Evolutionary conservation across 1,284 basidiomycete genomes (phyloP).

Genomic region (Moesziomyces sp.): DNA sequence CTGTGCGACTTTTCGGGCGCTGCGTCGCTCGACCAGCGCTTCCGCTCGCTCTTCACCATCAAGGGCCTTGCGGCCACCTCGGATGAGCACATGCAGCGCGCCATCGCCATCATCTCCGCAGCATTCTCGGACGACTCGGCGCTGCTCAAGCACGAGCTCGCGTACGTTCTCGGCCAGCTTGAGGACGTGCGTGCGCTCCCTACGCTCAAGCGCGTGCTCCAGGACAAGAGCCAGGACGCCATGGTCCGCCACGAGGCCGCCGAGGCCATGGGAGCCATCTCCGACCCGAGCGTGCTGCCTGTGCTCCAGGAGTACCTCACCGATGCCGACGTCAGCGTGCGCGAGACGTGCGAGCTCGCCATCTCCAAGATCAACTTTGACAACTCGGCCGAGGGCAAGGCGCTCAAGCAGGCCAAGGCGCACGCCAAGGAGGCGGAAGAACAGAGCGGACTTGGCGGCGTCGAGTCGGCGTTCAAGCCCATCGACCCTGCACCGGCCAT

Average conservation of each 20-base stretch:
- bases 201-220: slow-evolving; percentile 80
- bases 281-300: slow-evolving; percentile 76
- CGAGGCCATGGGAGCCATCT: slow-evolving; percentile 97
- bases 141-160: slow-evolving; percentile 94
- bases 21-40: slow-evolving; percentile 85
- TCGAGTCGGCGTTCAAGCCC: slow-evolving; percentile 75
- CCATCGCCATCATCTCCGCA: slow-evolving; percentile 85
- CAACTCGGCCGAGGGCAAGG: slow-evolving; percentile 70
- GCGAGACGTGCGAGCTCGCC: slow-evolving; percentile 98
- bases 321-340: slow-evolving; percentile 82
- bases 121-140: slow-evolving; percentile 89
- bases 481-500: slow-evolving; percentile 90
- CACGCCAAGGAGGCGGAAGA: slow-evolving; percentile 23
- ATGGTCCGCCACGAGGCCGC: slow-evolving; percentile 99
- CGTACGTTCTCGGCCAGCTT: slow-evolving; percentile 96
- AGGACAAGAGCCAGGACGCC: slow-evolving; percentile 80
- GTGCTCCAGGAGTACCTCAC: slow-evolving; percentile 79
- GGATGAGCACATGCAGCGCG: slow-evolving; percentile 66
- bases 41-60: slow-evolving; percentile 91
- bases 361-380: slow-evolving; percentile 95
- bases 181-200: slow-evolving; percentile 80
- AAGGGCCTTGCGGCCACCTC: slow-evolving; percentile 76
- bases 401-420: slow-evolving; percentile 53
- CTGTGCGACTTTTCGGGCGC: slow-evolving; percentile 71
- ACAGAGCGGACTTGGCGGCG: slow-evolving; percentile 24